These are phyloP conservation scores for Flammula alnicola DNA, from an alignment of 1,284 basidiomycete species.

Conservation along the genomic window DNA sequence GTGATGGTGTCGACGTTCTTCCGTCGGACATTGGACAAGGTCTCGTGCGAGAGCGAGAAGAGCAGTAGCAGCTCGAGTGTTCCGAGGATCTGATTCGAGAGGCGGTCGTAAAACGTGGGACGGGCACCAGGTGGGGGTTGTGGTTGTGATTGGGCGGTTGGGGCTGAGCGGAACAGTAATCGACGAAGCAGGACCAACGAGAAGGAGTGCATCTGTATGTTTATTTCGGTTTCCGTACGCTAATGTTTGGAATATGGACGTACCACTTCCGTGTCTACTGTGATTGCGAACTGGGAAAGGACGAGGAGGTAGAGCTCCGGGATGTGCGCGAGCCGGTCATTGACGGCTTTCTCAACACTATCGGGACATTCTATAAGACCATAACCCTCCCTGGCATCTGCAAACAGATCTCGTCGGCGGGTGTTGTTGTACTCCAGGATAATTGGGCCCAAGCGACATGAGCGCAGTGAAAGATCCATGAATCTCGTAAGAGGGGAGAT, in stretches of 20 bases:
- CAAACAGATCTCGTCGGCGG: too few relatives aligned
- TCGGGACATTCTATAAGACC: too few relatives aligned
- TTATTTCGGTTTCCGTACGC: too few relatives aligned
- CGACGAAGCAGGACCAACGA: conserved; percentile 77
- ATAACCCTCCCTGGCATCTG: too few relatives aligned
- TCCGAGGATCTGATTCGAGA: conserved; percentile 64
- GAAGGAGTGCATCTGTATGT: conserved; percentile 73
- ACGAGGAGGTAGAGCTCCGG: conserved; percentile 80
- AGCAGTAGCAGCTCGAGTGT: conserved; percentile 76
- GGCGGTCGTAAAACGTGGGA: conserved; percentile 72
- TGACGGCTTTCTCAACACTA: conserved; percentile 79
- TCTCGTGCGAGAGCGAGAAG: conserved; percentile 67
- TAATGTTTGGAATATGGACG: conserved; percentile 37
- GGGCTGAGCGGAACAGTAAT: conserved; percentile 62
- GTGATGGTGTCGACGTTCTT: conserved; percentile 75
- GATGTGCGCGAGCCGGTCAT: conserved; percentile 73
- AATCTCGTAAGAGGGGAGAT: too few relatives aligned
- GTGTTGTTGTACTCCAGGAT: too few relatives aligned
- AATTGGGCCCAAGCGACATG: too few relatives aligned
- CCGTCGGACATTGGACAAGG: conserved; percentile 56
- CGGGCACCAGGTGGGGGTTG: conserved; percentile 40
- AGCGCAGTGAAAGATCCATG: too few relatives aligned
- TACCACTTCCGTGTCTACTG: conserved; percentile 75
- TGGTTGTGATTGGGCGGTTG: conserved; percentile 53
- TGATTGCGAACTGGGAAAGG: conserved; percentile 72